phyloP scores from a whole-genome alignment of 208 protist genomes.

The Wallacemonas collosoma region DNA sequence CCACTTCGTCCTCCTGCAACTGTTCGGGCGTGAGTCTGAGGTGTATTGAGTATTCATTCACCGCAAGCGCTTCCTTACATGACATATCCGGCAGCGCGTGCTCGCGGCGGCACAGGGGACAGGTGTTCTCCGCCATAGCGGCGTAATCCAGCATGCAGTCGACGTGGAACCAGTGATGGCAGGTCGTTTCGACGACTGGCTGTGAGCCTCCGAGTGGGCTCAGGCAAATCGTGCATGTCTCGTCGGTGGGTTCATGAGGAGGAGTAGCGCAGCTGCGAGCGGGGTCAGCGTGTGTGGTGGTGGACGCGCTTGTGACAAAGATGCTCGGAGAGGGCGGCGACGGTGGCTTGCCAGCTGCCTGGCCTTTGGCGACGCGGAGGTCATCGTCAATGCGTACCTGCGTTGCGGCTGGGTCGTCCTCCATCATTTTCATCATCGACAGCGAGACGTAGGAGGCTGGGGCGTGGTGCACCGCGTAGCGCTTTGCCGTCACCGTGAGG shows the following conservation, averaged over 20 bases:
- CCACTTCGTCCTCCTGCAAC: conserved; percentile 20
- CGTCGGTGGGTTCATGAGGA: not conserved
- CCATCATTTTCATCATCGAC: not conserved
- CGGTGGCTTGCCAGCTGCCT: not conserved
- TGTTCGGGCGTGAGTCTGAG: conserved; percentile 33
- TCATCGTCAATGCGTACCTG: not conserved
- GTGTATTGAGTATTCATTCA: conserved; percentile 39
- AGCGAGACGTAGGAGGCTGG: not conserved
- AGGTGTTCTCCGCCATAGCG: conserved; percentile 28
- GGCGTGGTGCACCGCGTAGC: conserved; percentile 11
- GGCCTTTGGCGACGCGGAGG: not conserved
- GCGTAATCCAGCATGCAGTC: conserved; percentile 58
- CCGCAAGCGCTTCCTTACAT: conserved; percentile 17
- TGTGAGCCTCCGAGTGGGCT: conserved; percentile 30
- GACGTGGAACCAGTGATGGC: conserved; percentile 72
- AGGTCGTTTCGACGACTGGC: conserved; percentile 52
- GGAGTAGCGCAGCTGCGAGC: not conserved
- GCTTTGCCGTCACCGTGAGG: conserved; percentile 14
- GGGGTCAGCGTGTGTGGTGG: not conserved
- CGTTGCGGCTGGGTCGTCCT: not conserved
- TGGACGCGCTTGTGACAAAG: not conserved
- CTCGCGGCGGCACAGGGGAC: conserved; percentile 57
- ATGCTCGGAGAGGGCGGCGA: not conserved
- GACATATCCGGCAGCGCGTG: conserved; percentile 45
- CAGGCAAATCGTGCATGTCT: conserved; percentile 59